Conservation (phyloP, 2,329 filamentous ascomycete genomes). For the Microdochium trichocladiopsis region DNA sequence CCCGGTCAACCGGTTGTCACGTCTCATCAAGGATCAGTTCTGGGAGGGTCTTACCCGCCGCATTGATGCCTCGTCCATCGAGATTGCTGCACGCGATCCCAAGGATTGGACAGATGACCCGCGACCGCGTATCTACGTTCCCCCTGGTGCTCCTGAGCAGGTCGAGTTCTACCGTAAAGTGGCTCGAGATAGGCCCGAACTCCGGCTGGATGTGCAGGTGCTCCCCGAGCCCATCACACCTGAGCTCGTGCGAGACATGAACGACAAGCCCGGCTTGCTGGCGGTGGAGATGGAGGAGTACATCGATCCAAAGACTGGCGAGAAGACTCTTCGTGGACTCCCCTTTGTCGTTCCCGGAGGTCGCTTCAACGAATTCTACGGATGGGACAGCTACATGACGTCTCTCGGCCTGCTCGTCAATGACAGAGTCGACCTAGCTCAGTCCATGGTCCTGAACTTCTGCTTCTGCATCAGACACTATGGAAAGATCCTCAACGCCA, state of each 20-base stretch:
- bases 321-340: slow-evolving; percentile 67
- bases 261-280: slow-evolving; percentile 79
- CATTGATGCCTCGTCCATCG: slow-evolving; percentile 84
- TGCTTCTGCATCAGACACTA: slow-evolving; percentile 98
- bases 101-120: slow-evolving; percentile 95
- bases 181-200: slow-evolving; percentile 70
- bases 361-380: slow-evolving; percentile 96
- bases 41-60: slow-evolving; percentile 87
- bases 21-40: slow-evolving; percentile 83
- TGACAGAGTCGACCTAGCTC: slow-evolving; percentile 78
- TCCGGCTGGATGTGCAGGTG: slow-evolving; percentile 79
- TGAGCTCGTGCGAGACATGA: slow-evolving; percentile 75
- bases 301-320: slow-evolving; percentile 57
- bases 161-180: slow-evolving; percentile 81
- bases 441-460: slow-evolving; percentile 93
- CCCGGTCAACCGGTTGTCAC: slow-evolving; percentile 78
- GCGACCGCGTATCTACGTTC: slow-evolving; percentile 86
- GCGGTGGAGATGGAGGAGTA: slow-evolving; percentile 83
- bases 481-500: slow-evolving; percentile 96
- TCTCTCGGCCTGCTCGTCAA: slow-evolving; percentile 83
- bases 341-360: slow-evolving; percentile 98
- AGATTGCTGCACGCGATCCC: slow-evolving; percentile 78
- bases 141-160: slow-evolving; percentile 77
- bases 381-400: slow-evolving; percentile 99
- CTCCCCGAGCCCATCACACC: slow-evolving; percentile 73